Evolutionary conservation across 176 grass and related monocot species (phyloP).

Genomic region (Canna indica): DNA sequence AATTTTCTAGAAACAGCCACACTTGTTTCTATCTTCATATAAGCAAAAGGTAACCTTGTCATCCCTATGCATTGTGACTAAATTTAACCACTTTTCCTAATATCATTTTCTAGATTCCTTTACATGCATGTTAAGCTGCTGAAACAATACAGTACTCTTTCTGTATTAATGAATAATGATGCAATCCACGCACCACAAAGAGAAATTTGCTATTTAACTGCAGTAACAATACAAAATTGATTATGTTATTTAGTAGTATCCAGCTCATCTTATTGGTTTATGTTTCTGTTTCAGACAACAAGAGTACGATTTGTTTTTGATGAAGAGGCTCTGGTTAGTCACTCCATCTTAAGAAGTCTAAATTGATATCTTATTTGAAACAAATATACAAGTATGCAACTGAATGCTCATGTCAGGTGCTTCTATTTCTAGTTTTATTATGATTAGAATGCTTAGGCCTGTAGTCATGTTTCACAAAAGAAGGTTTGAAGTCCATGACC

Average conservation of each 20-base stretch:
- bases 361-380: constrained; percentile 10
- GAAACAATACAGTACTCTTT: too few relatives aligned
- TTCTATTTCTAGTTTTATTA: background rate
- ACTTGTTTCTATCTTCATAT: too few relatives aligned
- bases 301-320: constrained; percentile 93
- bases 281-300: constrained; percentile 49
- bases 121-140: background rate
- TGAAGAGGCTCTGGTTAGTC: constrained; percentile 74
- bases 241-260: background rate
- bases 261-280: constrained; percentile 9
- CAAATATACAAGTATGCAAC: constrained; percentile 4
- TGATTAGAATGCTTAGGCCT: background rate
- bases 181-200: too few relatives aligned
- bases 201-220: background rate
- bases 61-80: background rate
- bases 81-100: background rate
- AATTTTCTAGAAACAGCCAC: background rate
- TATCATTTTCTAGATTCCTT: background rate
- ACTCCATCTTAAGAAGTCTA: constrained; percentile 9
- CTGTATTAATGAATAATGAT: too few relatives aligned
- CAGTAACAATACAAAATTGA: background rate
- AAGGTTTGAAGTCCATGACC: too few relatives aligned
- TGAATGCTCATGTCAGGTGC: background rate
- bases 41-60: background rate
- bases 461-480: too few relatives aligned